A percentile compares a stretch with the other conserved stretches of the same genome.
phyloP scores from a whole-genome alignment of 148 eudicot genomes.

The Suaeda aralocaspica region DNA sequence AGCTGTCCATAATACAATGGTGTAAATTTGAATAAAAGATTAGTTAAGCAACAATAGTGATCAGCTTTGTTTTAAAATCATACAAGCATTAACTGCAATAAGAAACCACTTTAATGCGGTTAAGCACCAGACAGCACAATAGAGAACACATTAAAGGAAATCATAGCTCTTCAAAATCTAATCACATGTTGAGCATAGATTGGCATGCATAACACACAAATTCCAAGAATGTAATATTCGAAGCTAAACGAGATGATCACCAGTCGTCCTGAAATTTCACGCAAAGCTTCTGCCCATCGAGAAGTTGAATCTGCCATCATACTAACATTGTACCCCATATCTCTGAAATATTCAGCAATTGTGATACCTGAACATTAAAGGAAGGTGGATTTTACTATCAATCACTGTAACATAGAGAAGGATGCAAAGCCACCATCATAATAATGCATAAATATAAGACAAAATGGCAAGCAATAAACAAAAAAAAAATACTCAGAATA shows the following conservation, averaged over 20 bases:
- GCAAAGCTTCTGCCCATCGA: conserved; percentile 99
- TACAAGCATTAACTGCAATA: no score
- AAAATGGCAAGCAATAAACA: not conserved
- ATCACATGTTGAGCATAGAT: not conserved
- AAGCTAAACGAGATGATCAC: conserved; percentile 33
- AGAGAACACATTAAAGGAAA: not conserved
- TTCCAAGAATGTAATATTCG: conserved; percentile 4
- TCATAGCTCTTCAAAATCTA: not conserved
- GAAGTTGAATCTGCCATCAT: conserved; percentile 99
- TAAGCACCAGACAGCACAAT: not conserved
- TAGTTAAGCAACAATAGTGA: no score
- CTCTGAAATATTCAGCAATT: conserved; percentile 96
- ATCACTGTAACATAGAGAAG: not conserved
- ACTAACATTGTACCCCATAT: conserved; percentile 99
- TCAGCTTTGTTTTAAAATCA: no score
- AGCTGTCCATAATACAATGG: no score
- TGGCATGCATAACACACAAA: not conserved
- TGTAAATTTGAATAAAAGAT: no score
- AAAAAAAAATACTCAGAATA: no score
- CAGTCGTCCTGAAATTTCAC: conserved; percentile 99
- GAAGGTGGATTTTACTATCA: not conserved
- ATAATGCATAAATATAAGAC: not conserved
- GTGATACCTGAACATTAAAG: conserved; percentile 63
- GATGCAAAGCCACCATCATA: not conserved
- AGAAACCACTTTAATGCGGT: not conserved